These are phyloP conservation scores for Mytilinidion resinicola DNA, from an alignment of 495 filamentous ascomycete species.

Conservation along the genomic window DNA sequence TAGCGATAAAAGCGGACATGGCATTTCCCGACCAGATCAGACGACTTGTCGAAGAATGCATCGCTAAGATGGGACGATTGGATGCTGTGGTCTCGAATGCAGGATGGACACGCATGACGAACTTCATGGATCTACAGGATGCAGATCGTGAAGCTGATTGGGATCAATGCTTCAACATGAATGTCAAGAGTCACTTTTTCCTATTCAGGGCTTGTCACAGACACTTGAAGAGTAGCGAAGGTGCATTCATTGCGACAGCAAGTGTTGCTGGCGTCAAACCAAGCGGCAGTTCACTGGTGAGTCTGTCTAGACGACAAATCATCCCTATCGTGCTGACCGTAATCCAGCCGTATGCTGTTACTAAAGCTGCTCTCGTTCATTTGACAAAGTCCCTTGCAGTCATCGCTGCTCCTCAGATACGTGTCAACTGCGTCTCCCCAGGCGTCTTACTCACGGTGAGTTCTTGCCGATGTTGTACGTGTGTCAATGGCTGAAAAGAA, in stretches of 20 bases:
- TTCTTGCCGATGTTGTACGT: no score
- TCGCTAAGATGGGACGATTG: constrained; percentile 36
- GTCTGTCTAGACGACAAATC: neutral
- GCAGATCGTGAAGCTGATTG: constrained; percentile 45
- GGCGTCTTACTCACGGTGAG: no score
- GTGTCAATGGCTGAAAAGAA: no score
- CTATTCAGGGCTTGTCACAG: constrained; percentile 41
- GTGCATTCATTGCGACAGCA: constrained; percentile 43
- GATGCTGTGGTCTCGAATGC: constrained; percentile 46
- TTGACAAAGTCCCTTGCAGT: neutral
- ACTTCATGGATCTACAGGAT: constrained; percentile 41
- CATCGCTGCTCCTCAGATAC: no score
- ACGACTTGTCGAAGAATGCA: constrained; percentile 34
- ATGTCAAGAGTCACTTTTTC: constrained; percentile 48
- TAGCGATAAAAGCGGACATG: constrained; percentile 39
- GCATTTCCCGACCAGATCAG: constrained; percentile 34
- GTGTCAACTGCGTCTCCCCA: no score
- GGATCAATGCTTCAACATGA: constrained; percentile 45
- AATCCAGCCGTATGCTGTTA: neutral
- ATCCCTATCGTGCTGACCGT: neutral
- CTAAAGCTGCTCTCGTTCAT: neutral
- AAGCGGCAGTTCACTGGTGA: constrained; percentile 40
- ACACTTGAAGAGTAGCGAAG: constrained; percentile 38
- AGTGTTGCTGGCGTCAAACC: constrained; percentile 41
- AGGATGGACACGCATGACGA: constrained; percentile 42